Evolutionary conservation across 306 rosid species (phyloP), one percentile per base, ranked within the genome.

Genomic region (Ochetophila trinervis): DNA sequence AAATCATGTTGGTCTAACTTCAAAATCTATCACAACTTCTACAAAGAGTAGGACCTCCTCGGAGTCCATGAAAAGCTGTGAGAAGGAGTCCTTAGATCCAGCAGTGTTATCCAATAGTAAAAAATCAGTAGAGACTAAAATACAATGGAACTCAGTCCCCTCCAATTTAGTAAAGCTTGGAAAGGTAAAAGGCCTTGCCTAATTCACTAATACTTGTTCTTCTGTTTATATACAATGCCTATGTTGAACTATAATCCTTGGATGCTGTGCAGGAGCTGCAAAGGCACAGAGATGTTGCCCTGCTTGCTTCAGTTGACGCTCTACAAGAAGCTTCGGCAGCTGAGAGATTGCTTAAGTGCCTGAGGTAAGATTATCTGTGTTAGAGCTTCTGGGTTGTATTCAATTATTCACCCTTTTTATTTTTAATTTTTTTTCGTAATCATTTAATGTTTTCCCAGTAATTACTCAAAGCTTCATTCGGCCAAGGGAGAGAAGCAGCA

Each of bases 321-420:
- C 67, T 80, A 71, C 74, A 80, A 60, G 85, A 80, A 65, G 76
- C 79, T 63, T 69, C 74, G 21, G 68, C 73, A 8, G 70, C 70
- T 22, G 74, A 80, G 51, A 64, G 53, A 68, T 64, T 69, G 74
- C 79, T 80, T 23, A 69, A 80, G 64, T 68, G 76, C 64, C 42
- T 68, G 47, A 64, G 79, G 82, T 76, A 17, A 2, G 27, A 8
- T 65, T 30, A 0, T 27, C 24, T 27, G 32, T 27, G 32, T 4
- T 27, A 27, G 32, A 27, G 32, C 32, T 27, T 27, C 32, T 27
- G 2, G 32, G 12, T 17, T 10, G 6, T 35, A 40, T 17, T 22
- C 23, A 12, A 11, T 4, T 30, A 47, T 60, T 34, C 30, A 52
- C 19, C 32, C 34, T 16, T 27, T 6, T 22, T 13, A 23, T 5